Base-by-base conservation (phyloP, 805 yeast species). In the Nakazawaea ishiwadae region DNA sequence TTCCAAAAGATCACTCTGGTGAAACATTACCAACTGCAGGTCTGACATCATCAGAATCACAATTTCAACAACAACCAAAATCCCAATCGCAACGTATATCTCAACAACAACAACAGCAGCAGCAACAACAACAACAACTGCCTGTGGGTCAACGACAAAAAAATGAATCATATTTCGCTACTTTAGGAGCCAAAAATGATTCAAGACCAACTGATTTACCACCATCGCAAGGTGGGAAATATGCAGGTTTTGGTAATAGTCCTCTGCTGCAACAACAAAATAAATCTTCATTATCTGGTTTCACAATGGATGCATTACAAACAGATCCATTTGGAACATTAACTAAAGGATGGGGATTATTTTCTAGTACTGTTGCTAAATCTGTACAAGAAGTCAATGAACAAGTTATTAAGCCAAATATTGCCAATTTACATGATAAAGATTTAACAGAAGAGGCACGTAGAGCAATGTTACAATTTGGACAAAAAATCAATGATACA, bases 401-500 rank as follows among this genome's bases (percentile, higher is more conserved):
- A 53, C 65, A 80, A 7, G 96, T 89, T 39, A 89, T 93, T 50
- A 87, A 86, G 58, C 99, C 99, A n/a, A 79, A 93, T 35, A 73
- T 88, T 58, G 80, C 79, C 56, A 89, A 84, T 55, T 71, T 93
- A 51, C 77, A 81, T 29, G 88, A 81, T 47, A 78, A 85, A 47
- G 98, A 93, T 45, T 61, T 86, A 33, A 79, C 95, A 18, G 68
- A 64, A 42, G 95, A 88, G 55, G 93, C 98, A 4, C 79, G 75
- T 48, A 77, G 88, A 51, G 98, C 98, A n/a, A 86, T 95, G 75
- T 82, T 87, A 45, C 97, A 93, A 68, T 93, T 91, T 66, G 96
- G 97, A 36, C 95, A 86, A 58, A 88, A 81, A 56, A 84, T 91
- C 66, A 95, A 85, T 59, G 95, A 89, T 51, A 87, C 96, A 1